Evolutionary conservation across 441 rosid species (phyloP).

Genomic region (Bruguiera hainesii): DNA sequence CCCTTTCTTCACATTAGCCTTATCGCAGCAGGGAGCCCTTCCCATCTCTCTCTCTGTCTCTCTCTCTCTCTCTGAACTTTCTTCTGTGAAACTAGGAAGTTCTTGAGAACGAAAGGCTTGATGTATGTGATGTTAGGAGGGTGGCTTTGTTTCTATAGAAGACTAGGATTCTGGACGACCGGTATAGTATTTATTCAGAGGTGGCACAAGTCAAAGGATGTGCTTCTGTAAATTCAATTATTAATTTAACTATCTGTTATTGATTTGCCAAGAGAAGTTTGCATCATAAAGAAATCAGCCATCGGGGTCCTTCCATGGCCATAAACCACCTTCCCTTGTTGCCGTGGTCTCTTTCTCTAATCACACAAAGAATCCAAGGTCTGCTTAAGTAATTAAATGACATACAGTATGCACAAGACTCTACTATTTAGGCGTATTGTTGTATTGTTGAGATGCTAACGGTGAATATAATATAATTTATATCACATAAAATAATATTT

Average conservation of each 20-base stretch:
- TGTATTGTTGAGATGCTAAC: no score
- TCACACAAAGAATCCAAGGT: slow-evolving; percentile 29
- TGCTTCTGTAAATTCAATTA: slow-evolving; percentile 25
- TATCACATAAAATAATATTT: no score
- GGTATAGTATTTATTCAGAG: slow-evolving; percentile 3
- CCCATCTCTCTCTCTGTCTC: slow-evolving; percentile 46
- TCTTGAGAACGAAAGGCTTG: slow-evolving; percentile 1
- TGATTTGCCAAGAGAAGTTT: slow-evolving; percentile 21
- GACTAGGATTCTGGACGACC: background rate
- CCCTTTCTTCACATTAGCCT: slow-evolving; percentile 77
- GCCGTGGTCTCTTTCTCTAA: background rate
- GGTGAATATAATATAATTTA: no score
- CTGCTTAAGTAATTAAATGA: slow-evolving; percentile 21
- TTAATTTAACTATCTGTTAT: background rate
- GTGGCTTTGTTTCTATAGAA: background rate
- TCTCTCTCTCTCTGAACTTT: background rate
- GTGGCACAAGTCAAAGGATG: slow-evolving; percentile 43
- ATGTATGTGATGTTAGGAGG: background rate
- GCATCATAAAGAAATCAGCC: slow-evolving; percentile 22
- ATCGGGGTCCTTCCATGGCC: slow-evolving; percentile 12
- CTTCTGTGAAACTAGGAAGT: background rate
- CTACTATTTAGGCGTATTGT: slow-evolving; percentile 7
- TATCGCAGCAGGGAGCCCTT: slow-evolving; percentile 91
- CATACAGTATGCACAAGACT: background rate
- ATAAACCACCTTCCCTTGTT: background rate